A percentile compares a stretch with the other conserved stretches of the same genome.
These are phyloP conservation scores for Fusarium begoniae DNA, from an alignment of 2,329 filamentous ascomycete species.

Conservation along the genomic window DNA sequence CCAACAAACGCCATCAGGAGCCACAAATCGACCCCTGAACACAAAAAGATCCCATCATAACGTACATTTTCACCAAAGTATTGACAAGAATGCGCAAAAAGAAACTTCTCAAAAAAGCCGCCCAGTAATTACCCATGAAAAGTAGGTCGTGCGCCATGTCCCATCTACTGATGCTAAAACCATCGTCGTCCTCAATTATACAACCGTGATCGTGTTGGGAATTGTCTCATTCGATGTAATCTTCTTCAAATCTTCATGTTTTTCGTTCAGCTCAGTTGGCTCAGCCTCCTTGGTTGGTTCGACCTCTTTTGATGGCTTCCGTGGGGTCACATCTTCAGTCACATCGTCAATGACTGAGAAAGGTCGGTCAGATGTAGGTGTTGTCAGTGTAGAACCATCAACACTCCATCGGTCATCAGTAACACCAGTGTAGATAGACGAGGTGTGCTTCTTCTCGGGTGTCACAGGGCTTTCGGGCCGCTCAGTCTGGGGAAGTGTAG, in stretches of 20 bases:
- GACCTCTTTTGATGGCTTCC: conserved; percentile 40
- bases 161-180: conserved; percentile 36
- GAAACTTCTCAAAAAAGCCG: conserved; percentile 32
- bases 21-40: conserved; percentile 2
- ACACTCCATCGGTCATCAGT: conserved; percentile 51
- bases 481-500: conserved; percentile 29
- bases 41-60: conserved; percentile 35
- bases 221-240: conserved; percentile 39
- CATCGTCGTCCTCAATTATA: conserved; percentile 37
- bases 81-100: conserved; percentile 39
- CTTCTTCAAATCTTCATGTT: conserved; percentile 35
- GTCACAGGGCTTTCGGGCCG: conserved; percentile 44
- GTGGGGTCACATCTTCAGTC: conserved; percentile 46
- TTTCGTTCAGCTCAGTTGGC: conserved; percentile 34
- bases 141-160: conserved; percentile 33
- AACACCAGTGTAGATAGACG: conserved; percentile 51
- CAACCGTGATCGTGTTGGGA: conserved; percentile 41
- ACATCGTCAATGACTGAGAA: conserved; percentile 47
- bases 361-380: conserved; percentile 50
- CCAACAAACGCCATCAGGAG: conserved; percentile 36
- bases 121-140: conserved; percentile 30
- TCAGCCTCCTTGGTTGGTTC: conserved; percentile 36
- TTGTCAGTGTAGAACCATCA: conserved; percentile 50
- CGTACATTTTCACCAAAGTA: conserved; percentile 41
- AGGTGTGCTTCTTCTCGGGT: conserved; percentile 48